Base-by-base conservation (phyloP, 805 yeast species). In the Wickerhamiella occidentalis region DNA sequence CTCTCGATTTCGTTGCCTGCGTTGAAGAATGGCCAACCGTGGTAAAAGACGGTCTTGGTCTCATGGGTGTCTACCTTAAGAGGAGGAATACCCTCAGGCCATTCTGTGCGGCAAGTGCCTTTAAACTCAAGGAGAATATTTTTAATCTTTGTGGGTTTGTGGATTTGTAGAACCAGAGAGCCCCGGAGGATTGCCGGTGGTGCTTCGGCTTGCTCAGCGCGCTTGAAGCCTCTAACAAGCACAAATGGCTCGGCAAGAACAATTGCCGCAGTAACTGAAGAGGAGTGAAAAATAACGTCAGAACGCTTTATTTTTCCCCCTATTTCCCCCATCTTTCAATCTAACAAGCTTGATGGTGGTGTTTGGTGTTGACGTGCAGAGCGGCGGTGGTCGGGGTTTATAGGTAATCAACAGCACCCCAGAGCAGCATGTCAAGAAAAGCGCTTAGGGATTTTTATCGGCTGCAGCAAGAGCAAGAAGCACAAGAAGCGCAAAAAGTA, bases 11-110 rank as follows among this genome's bases (percentile, higher is more conserved):
- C 28, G 13, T 23, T 17, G 17, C 44, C 29, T 36, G 68, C 64
- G 50, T 62, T 70, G 70, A 77, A 90, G 61, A 92, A 86, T 0
- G 95, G 92, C 98, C 98, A 92, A 5, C 83, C 78, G 62, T 90
- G 96, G 46, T 77, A 74, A 25, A 85, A 74, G 21, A 88, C 61
- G 47, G 76, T 82, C 53, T 75, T 76, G 19, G 73, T 63, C 56
- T 92, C 98, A 29, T 65, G 63, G 52, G 76, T 79, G 12, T 79
- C 82, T 15, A 70, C 69, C 55, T 79, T 79, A 61, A 82, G 85
- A 0, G 96, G 96, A 0, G 97, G 97, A 17, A 90, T 88, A 2
- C 98, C 98, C 60, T 92, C 96, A 2, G 96, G 96, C 96, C 96
- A 88, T 53, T 88, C 95, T 0, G 96, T 88, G 55, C 83, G 73